These are phyloP conservation scores for Podospora australis DNA, from an alignment of 495 filamentous ascomycete genomes.

Conservation along the genomic window DNA sequence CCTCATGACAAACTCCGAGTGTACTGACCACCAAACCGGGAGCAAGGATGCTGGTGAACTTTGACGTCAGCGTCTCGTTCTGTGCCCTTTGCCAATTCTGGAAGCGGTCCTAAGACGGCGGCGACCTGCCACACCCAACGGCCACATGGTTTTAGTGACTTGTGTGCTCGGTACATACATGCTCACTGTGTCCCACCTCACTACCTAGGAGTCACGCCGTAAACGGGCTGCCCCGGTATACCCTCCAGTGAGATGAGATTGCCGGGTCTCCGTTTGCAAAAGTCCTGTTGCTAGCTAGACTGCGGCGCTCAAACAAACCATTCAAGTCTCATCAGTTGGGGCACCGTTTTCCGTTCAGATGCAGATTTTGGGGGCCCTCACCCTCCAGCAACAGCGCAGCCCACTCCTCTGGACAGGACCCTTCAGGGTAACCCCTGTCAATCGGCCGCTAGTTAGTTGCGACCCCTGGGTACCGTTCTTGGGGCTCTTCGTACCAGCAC, in stretches of 20 bases:
- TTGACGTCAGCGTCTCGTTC: conserved; percentile 13
- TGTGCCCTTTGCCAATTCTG: conserved; percentile 9
- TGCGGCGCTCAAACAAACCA: too few species aligned
- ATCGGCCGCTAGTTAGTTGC: conserved; percentile 1
- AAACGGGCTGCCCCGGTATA: conserved; percentile 12
- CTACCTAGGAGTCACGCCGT: conserved; percentile 14
- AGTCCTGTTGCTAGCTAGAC: too few species aligned
- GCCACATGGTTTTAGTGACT: conserved; percentile 6
- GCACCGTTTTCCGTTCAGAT: too few species aligned
- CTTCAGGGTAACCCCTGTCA: neutral
- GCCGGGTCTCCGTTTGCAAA: conserved; percentile 4
- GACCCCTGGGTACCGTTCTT: neutral
- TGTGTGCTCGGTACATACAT: neutral
- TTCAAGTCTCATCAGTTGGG: neutral
- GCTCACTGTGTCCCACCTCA: neutral
- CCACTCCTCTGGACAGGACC: neutral
- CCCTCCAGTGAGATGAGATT: conserved; percentile 7
- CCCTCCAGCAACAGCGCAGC: conserved; percentile 6
- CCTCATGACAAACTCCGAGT: too few species aligned
- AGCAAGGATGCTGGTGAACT: too few species aligned
- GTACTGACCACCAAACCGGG: too few species aligned
- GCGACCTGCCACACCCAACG: neutral
- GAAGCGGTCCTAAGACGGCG: conserved; percentile 8
- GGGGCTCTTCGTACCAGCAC: conserved; percentile 1
- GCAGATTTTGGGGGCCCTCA: too few species aligned